Percentiles rank a stretch among this genome's conserved stretches.
Evolutionary conservation across 202 grass and related monocot genomes (phyloP).

Genomic region (Zizania palustris): DNA sequence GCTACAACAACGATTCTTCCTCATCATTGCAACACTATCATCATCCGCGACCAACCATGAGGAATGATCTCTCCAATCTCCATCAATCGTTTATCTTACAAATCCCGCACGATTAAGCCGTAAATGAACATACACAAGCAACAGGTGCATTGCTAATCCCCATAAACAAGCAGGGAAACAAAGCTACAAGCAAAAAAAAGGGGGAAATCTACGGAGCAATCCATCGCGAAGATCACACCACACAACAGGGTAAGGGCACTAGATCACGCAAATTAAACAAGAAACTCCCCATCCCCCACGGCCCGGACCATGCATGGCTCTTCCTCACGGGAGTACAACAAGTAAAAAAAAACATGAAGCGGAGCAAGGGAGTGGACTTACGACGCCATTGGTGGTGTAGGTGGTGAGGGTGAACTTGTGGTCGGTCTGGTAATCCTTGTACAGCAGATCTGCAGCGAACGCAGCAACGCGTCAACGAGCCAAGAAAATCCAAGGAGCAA

Average conservation of each 20-base stretch:
- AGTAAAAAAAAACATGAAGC: not conserved
- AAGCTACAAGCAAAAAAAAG: not conserved
- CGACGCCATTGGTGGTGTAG: conserved; percentile 82
- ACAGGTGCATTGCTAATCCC: not conserved
- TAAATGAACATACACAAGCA: not conserved
- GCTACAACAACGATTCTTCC: not conserved
- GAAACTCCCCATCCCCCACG: not conserved
- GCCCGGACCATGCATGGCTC: not conserved
- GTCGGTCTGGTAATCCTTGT: conserved; percentile 94
- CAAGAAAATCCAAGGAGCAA: not conserved
- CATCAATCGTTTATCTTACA: not conserved
- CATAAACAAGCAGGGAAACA: not conserved
- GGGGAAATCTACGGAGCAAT: not conserved
- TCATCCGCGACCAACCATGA: not conserved
- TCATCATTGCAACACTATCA: not conserved
- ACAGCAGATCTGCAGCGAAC: conserved; percentile 72
- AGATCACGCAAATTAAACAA: not conserved
- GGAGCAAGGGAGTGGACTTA: conserved; percentile 45
- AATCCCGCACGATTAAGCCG: not conserved
- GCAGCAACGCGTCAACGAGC: conserved; percentile 12
- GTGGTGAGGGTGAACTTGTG: conserved; percentile 96
- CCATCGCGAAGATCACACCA: not conserved
- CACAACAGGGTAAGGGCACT: not conserved
- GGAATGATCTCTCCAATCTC: too few species aligned
- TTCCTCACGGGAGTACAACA: not conserved